Conservation (phyloP, 202 grass and related monocot species). For the Cymbopogon flexuosus region DNA sequence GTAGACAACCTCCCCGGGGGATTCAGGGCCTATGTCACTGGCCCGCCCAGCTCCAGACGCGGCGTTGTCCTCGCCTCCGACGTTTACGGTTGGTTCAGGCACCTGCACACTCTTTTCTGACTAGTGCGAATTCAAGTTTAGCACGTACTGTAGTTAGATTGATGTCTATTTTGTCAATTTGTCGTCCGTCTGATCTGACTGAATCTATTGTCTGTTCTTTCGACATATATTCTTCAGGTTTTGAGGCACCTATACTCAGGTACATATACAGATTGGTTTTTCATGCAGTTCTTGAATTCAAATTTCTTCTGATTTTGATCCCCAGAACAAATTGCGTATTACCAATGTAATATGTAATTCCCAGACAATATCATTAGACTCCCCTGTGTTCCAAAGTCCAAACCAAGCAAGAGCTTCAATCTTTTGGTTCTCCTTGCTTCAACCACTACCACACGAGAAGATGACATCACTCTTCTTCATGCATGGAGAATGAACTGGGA, state of each 20-base stretch:
- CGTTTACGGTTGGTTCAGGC: background rate
- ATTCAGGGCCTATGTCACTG: background rate
- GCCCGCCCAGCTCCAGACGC: background rate
- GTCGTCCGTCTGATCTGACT: background rate
- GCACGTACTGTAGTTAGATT: background rate
- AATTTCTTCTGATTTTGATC: too few species aligned
- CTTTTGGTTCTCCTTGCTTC: too few species aligned
- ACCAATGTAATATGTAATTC: too few species aligned
- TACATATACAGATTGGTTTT: background rate
- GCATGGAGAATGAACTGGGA: too few species aligned
- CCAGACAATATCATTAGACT: too few species aligned
- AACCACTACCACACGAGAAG: too few species aligned
- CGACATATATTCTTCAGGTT: slow-evolving; percentile 16
- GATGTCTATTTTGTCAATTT: background rate
- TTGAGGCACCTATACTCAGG: slow-evolving; percentile 39
- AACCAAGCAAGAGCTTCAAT: too few species aligned
- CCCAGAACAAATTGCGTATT: background rate
- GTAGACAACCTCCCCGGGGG: background rate
- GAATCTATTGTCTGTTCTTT: background rate
- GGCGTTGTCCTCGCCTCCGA: background rate
- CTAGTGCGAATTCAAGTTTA: background rate
- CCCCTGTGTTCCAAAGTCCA: too few species aligned
- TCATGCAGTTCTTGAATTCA: too few species aligned
- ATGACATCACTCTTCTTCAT: too few species aligned
- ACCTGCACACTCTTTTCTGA: background rate